phyloP scores from a whole-genome alignment of 2,329 filamentous ascomycete genomes.

The Raffaelea arxii region DNA sequence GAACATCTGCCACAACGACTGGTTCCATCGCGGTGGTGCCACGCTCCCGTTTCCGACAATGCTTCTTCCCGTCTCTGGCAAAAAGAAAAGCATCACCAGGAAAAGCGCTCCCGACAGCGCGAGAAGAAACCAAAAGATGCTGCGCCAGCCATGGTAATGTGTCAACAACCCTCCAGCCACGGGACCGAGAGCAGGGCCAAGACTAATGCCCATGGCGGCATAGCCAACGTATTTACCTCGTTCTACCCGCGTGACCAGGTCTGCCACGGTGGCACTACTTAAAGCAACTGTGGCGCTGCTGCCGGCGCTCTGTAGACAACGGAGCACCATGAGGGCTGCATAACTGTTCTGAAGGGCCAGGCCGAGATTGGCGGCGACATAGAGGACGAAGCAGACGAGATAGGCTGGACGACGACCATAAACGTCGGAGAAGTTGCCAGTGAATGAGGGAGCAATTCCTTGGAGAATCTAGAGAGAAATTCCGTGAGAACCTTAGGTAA shows the following conservation, averaged over 20 bases:
- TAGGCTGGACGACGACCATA: constrained; percentile 38
- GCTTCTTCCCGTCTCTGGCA: constrained; percentile 42
- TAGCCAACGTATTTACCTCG: constrained; percentile 43
- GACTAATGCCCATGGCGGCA: constrained; percentile 29
- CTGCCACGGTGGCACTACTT: constrained; percentile 10
- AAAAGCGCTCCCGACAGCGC: constrained; percentile 31
- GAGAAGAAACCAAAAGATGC: constrained; percentile 45
- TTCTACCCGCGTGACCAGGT: constrained; percentile 38
- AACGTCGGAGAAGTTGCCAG: constrained; percentile 37
- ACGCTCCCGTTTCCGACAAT: constrained; percentile 40
- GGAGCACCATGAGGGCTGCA: constrained; percentile 32
- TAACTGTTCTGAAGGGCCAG: constrained; percentile 31
- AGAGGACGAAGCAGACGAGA: constrained; percentile 34
- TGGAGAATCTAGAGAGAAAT: constrained; percentile 30
- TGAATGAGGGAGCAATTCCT: constrained; percentile 37
- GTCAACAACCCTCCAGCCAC: constrained; percentile 44
- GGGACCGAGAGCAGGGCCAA: constrained; percentile 32
- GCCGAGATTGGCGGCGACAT: constrained; percentile 33
- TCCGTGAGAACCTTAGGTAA: not conserved
- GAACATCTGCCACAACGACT: constrained; percentile 9
- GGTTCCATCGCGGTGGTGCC: constrained; percentile 9
- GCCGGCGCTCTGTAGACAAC: constrained; percentile 39
- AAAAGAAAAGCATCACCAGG: constrained; percentile 11
- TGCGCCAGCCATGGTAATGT: constrained; percentile 40
- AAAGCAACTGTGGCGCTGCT: constrained; percentile 11